Percentiles rank a stretch among this genome's conserved stretches.
Evolutionary conservation across 805 yeast genomes (phyloP).

Genomic region (Nematodospora valgi): DNA sequence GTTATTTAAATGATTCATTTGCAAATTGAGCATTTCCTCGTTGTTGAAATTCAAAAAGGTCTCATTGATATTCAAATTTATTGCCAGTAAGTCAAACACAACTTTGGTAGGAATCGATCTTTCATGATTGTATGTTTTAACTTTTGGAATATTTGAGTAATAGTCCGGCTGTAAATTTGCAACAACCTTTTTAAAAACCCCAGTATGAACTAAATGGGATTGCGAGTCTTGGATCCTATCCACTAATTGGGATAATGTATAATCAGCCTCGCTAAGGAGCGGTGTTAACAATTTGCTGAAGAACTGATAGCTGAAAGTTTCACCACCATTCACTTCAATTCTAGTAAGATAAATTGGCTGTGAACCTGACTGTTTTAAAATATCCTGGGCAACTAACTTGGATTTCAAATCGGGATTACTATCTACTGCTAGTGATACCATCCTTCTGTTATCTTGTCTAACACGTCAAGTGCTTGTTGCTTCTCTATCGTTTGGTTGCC

Average conservation of each 20-base stretch:
- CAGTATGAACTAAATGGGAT: slow-evolving; percentile 38
- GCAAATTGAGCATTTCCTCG: slow-evolving; percentile 35
- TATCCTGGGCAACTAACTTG: slow-evolving; percentile 25
- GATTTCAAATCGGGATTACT: slow-evolving; percentile 15
- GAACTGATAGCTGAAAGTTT: slow-evolving; percentile 42
- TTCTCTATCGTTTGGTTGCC: too few relatives aligned
- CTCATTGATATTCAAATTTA: slow-evolving; percentile 34
- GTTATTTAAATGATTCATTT: slow-evolving; percentile 39
- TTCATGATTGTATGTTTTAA: slow-evolving; percentile 31
- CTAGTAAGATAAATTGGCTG: slow-evolving; percentile 34
- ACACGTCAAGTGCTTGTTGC: too few relatives aligned
- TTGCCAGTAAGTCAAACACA: slow-evolving; percentile 35
- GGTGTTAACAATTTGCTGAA: slow-evolving; percentile 46
- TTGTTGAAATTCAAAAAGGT: slow-evolving; percentile 33
- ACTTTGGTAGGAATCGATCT: slow-evolving; percentile 46
- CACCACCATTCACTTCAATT: slow-evolving; percentile 42
- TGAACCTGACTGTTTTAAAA: slow-evolving; percentile 25
- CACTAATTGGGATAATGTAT: slow-evolving; percentile 41
- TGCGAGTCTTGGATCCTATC: slow-evolving; percentile 28
- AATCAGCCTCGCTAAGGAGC: slow-evolving; percentile 36
- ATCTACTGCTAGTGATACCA: slow-evolving; percentile 5
- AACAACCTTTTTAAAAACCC: slow-evolving; percentile 40
- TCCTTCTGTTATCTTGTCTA: too few relatives aligned
- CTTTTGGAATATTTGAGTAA: slow-evolving; percentile 20
- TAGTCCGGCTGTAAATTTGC: slow-evolving; percentile 43